phyloP scores from a whole-genome alignment of 129 eudicot species.

The Chrysanthemum seticuspe region DNA sequence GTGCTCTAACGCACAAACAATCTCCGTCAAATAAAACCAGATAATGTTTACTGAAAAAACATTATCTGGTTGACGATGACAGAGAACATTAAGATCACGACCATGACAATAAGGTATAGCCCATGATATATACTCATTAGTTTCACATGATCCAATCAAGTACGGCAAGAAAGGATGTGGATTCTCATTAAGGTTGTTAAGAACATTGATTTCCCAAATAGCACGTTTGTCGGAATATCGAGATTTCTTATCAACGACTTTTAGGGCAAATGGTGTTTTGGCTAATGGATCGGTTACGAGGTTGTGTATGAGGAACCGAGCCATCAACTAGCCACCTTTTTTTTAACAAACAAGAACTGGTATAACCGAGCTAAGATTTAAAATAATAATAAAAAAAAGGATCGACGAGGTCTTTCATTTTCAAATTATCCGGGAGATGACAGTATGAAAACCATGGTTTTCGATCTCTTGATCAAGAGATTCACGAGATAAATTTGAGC shows the following conservation, averaged over 20 bases:
- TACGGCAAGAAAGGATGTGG: conserved; percentile 63
- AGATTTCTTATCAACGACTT: conserved; percentile 57
- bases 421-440: no score
- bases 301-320: conserved; percentile 48
- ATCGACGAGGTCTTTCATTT: no score
- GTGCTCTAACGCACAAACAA: conserved; percentile 51
- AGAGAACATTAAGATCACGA: conserved; percentile 65
- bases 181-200: conserved; percentile 30
- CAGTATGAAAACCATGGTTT: no score
- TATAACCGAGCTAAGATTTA: no score
- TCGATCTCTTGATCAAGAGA: no score
- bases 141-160: conserved; percentile 45
- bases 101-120: conserved; percentile 70
- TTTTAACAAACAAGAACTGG: no score
- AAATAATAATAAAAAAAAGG: no score
- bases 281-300: conserved; percentile 34
- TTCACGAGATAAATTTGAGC: no score
- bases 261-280: conserved; percentile 58
- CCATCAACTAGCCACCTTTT: no score
- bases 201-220: conserved; percentile 60
- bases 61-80: conserved; percentile 45
- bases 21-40: conserved; percentile 59
- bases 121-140: conserved; percentile 47
- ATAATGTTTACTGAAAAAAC: conserved; percentile 51
- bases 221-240: conserved; percentile 55